A percentile compares a stretch with the other conserved stretches of the same genome.
phyloP scores from a whole-genome alignment of 2,329 filamentous ascomycete species.

The Xylariomycetidae sp. region DNA sequence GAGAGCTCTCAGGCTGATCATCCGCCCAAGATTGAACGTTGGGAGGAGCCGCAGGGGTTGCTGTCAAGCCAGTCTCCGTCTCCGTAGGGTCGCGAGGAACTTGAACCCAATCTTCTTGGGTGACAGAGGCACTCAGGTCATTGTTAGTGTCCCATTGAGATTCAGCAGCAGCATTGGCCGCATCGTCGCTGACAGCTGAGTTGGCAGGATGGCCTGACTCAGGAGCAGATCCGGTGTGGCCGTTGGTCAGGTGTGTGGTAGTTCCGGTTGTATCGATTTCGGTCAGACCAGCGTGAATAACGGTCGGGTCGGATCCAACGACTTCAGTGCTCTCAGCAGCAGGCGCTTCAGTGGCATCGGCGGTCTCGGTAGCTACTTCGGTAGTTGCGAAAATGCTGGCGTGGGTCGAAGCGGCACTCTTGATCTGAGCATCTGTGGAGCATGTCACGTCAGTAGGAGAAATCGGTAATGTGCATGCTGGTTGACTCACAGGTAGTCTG shows the following conservation, averaged over 20 bases:
- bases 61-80: constrained; percentile 61
- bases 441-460: too few relatives aligned
- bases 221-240: constrained; percentile 34
- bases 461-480: too few relatives aligned
- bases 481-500: constrained; percentile 64
- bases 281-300: constrained; percentile 61
- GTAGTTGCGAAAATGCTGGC: constrained; percentile 8
- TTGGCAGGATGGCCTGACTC: constrained; percentile 41
- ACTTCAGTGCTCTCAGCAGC: too few relatives aligned
- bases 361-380: constrained; percentile 29
- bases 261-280: constrained; percentile 55
- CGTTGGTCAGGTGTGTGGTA: constrained; percentile 35
- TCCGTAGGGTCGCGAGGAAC: constrained; percentile 69
- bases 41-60: constrained; percentile 52
- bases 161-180: constrained; percentile 58
- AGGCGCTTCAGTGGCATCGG: constrained; percentile 28
- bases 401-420: too few relatives aligned
- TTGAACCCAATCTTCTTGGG: constrained; percentile 70
- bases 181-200: constrained; percentile 45
- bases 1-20: constrained; percentile 58
- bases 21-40: constrained; percentile 76
- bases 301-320: constrained; percentile 58
- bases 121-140: constrained; percentile 37
- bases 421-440: too few relatives aligned
- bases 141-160: constrained; percentile 59